Evolutionary conservation across 2,329 filamentous ascomycete species (phyloP).

Genomic region (Stagonosporopsis chrysanthemi): DNA sequence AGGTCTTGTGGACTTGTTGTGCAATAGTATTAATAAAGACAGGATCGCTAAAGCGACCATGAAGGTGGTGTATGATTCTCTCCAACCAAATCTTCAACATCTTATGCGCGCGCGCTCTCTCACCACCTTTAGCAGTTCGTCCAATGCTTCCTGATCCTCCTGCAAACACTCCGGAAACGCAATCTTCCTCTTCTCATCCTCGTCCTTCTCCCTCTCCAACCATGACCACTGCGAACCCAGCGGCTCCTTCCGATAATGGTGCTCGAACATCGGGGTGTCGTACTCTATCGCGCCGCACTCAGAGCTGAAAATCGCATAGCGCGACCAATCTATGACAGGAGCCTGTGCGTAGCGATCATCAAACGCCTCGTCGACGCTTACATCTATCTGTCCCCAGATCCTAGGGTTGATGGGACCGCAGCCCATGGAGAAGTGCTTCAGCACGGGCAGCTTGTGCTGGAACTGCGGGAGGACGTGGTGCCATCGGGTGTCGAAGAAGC

Average conservation of each 20-base stretch:
- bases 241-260: neutral
- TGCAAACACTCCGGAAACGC: constrained; percentile 6
- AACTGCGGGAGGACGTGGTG: constrained; percentile 2
- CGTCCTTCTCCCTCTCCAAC: constrained; percentile 3
- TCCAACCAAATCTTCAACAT: too few species aligned
- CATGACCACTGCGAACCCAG: neutral
- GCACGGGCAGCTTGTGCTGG: neutral
- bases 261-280: neutral
- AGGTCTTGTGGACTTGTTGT: too few species aligned
- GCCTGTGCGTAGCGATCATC: neutral
- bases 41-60: too few species aligned
- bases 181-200: neutral
- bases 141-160: constrained; percentile 12
- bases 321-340: constrained; percentile 1
- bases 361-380: neutral
- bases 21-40: too few species aligned
- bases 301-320: constrained; percentile 7
- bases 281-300: neutral
- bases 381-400: neutral
- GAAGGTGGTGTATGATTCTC: too few species aligned
- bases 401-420: neutral
- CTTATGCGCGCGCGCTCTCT: neutral
- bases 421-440: constrained; percentile 15
- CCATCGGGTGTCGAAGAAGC: constrained; percentile 9
- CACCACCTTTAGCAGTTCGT: neutral